Percentiles rank a stretch among this genome's conserved stretches.
Evolutionary conservation across 1,284 basidiomycete species (phyloP).

Genomic region (Ceratobasidium sp.): DNA sequence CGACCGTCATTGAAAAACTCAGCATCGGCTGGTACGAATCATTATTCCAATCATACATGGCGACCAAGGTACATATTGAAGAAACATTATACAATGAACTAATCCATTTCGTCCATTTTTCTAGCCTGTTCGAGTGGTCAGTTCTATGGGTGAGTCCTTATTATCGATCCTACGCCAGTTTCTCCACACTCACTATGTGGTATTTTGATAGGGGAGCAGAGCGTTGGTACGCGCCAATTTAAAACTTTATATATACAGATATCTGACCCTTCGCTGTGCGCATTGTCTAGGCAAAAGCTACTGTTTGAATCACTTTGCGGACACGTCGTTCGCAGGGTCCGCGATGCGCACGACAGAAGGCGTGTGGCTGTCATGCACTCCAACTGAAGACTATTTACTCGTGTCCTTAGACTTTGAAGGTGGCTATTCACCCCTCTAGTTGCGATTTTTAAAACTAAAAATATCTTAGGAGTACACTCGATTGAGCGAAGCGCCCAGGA

Average conservation of each 20-base stretch:
- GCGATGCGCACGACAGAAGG: too few relatives aligned
- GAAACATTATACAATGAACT: too few relatives aligned
- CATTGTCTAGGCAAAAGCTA: slow-evolving; percentile 57
- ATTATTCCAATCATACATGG: slow-evolving; percentile 70
- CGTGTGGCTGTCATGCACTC: slow-evolving; percentile 68
- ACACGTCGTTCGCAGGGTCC: too few relatives aligned
- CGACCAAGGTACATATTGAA: slow-evolving; percentile 60
- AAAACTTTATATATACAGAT: too few relatives aligned
- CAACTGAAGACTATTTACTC: slow-evolving; percentile 64
- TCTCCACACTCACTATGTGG: neutral
- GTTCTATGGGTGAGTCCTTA: slow-evolving; percentile 65
- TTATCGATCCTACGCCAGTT: too few relatives aligned
- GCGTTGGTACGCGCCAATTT: slow-evolving; percentile 63
- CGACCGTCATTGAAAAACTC: slow-evolving; percentile 63
- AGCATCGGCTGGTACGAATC: slow-evolving; percentile 75
- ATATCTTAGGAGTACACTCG: slow-evolving; percentile 65
- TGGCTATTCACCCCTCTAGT: slow-evolving; percentile 38
- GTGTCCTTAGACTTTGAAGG: slow-evolving; percentile 75
- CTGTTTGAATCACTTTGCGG: too few relatives aligned
- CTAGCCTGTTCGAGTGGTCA: slow-evolving; percentile 69
- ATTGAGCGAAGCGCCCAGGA: slow-evolving; percentile 72
- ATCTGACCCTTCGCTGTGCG: slow-evolving; percentile 59
- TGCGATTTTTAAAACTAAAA: neutral
- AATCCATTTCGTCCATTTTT: too few relatives aligned
- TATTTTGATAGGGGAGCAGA: slow-evolving; percentile 63